Evolutionary conservation across 2,329 filamentous ascomycete genomes (phyloP).

Genomic region (Juglanconis juglandina): DNA sequence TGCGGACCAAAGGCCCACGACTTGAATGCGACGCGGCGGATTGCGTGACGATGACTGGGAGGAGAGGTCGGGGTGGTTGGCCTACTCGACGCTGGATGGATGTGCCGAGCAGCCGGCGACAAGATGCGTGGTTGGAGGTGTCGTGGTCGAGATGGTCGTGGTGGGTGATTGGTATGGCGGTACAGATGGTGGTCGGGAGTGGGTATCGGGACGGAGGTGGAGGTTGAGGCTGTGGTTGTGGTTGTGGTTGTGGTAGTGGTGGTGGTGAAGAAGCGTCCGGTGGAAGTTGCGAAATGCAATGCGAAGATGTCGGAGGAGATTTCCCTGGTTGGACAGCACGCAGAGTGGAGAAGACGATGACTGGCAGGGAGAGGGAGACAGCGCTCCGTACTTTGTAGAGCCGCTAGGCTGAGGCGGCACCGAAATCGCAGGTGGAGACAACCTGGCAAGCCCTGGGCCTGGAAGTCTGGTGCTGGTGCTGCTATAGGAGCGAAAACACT

Average conservation of each 20-base stretch:
- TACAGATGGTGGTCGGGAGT: not conserved
- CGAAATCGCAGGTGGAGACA: too few relatives aligned
- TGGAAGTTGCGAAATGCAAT: constrained; percentile 10
- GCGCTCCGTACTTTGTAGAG: not conserved
- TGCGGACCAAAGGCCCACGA: constrained; percentile 8
- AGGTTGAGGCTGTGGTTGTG: not conserved
- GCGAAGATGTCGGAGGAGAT: constrained; percentile 16
- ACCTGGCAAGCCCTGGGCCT: too few relatives aligned
- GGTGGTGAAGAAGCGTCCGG: constrained; percentile 4
- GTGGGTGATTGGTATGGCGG: not conserved
- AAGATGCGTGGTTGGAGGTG: too few relatives aligned
- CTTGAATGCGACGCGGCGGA: constrained; percentile 10
- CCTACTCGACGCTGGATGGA: not conserved
- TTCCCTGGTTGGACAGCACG: constrained; percentile 15
- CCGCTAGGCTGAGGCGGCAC: too few relatives aligned
- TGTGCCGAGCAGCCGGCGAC: not conserved
- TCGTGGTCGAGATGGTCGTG: not conserved
- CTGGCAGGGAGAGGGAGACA: not conserved
- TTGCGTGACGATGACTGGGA: not conserved
- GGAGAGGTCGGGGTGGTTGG: not conserved
- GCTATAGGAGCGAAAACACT: too few relatives aligned
- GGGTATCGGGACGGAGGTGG: not conserved
- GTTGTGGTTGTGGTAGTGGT: not conserved
- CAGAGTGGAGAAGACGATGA: not conserved
- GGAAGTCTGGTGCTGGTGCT: too few relatives aligned